Conservation (phyloP, 305 asterid species). For the Fraxinus albicans region DNA sequence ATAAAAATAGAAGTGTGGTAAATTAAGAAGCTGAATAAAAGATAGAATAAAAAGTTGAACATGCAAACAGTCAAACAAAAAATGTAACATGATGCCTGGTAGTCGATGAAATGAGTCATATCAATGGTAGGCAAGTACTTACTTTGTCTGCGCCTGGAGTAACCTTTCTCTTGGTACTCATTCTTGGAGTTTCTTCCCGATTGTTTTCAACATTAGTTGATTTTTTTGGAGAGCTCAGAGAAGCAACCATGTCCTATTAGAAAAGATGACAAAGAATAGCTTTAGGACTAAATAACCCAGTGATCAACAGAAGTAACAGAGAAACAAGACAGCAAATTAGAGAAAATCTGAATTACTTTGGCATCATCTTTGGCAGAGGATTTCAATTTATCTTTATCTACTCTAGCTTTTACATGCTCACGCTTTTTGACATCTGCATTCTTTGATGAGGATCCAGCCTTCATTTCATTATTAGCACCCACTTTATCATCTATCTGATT, state of each 20-base stretch:
- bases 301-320: slow-evolving; percentile 16
- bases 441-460: slow-evolving; percentile 41
- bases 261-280: slow-evolving; percentile 23
- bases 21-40: neutral
- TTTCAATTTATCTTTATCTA: slow-evolving; percentile 42
- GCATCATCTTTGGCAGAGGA: slow-evolving; percentile 45
- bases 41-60: neutral
- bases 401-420: slow-evolving; percentile 47
- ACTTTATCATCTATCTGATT: slow-evolving; percentile 44
- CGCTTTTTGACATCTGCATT: slow-evolving; percentile 49
- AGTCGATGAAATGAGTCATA: slow-evolving; percentile 6
- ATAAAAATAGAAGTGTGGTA: neutral
- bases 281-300: slow-evolving; percentile 15
- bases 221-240: slow-evolving; percentile 53
- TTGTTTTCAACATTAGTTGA: slow-evolving; percentile 44
- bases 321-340: slow-evolving; percentile 13
- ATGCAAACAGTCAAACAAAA: neutral
- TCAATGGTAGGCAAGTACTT: slow-evolving; percentile 22
- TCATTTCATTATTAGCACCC: slow-evolving; percentile 41
- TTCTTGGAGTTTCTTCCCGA: slow-evolving; percentile 54
- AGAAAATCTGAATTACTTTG: slow-evolving; percentile 38
- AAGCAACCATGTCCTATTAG: slow-evolving; percentile 43
- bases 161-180: slow-evolving; percentile 61
- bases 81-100: neutral
- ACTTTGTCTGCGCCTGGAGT: slow-evolving; percentile 63